These are phyloP conservation scores for Fusarium cyanostomum DNA, from an alignment of 2,329 filamentous ascomycete species.

Conservation along the genomic window DNA sequence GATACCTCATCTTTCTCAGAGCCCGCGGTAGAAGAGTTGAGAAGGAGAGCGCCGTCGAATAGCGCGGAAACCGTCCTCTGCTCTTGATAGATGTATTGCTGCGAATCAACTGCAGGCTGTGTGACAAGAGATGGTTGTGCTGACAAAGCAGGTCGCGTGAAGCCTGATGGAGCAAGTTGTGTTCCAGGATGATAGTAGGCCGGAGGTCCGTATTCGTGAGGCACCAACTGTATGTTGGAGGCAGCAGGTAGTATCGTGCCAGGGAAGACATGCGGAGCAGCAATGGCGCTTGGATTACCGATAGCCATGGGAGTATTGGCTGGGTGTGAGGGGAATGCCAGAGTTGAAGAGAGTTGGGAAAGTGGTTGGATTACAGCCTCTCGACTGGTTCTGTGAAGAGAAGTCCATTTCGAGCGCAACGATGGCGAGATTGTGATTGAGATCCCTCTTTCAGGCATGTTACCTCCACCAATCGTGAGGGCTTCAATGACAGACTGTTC, in stretches of 20 bases:
- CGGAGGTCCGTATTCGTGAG: not conserved
- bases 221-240: constrained; percentile 3
- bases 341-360: not conserved
- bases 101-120: constrained; percentile 2
- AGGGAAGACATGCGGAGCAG: constrained; percentile 5
- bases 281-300: not conserved
- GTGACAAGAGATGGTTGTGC: not conserved
- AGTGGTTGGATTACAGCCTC: not conserved
- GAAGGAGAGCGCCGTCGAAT: not conserved
- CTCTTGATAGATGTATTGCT: not conserved
- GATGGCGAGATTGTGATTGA: constrained; percentile 41
- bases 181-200: constrained; percentile 5
- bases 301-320: not conserved
- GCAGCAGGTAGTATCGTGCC: constrained; percentile 15
- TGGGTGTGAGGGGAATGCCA: constrained; percentile 13
- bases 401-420: constrained; percentile 47
- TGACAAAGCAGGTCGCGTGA: constrained; percentile 2
- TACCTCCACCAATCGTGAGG: constrained; percentile 33
- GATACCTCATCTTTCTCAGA: not conserved
- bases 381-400: not conserved
- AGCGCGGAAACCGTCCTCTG: not conserved
- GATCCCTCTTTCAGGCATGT: constrained; percentile 42
- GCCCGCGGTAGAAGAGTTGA: not conserved
- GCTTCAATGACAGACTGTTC: constrained; percentile 43
- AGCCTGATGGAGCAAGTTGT: constrained; percentile 15